These are phyloP conservation scores for Iberis pinnata DNA, from an alignment of 345 rosid genomes.

Conservation along the genomic window DNA sequence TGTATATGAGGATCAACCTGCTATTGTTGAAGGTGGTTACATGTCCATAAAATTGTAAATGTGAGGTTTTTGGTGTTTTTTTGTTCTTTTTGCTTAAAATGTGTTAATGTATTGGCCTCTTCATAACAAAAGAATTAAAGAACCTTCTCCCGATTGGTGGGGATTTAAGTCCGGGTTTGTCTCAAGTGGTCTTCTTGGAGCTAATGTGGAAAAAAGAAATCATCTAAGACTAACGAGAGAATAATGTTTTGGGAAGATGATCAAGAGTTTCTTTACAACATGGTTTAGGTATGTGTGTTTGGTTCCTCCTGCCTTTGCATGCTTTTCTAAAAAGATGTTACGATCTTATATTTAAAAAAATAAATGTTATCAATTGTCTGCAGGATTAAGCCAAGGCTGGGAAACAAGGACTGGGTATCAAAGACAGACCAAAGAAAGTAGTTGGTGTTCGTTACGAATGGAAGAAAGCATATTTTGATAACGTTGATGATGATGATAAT, in stretches of 20 bases:
- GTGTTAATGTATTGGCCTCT: background rate
- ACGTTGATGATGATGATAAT: no score
- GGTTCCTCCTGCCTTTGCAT: background rate
- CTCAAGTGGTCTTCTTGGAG: conserved; percentile 92
- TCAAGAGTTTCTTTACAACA: conserved; percentile 94
- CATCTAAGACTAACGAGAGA: conserved; percentile 37
- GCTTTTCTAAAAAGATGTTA: background rate
- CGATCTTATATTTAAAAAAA: background rate
- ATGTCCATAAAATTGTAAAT: background rate
- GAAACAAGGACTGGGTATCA: conserved; percentile 93
- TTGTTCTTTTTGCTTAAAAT: background rate
- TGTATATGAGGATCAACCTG: conserved; percentile 34
- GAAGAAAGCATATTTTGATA: conserved; percentile 57
- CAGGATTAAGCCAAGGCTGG: conserved; percentile 90
- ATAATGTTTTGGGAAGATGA: conserved; percentile 73
- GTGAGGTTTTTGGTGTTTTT: background rate
- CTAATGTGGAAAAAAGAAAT: conserved; percentile 47
- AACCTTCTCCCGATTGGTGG: conserved; percentile 74
- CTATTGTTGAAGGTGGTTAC: conserved; percentile 38
- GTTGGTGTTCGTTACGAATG: conserved; percentile 78
- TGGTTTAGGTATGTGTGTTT: conserved; percentile 59
- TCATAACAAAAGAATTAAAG: conserved; percentile 44
- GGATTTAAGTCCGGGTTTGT: conserved; percentile 76
- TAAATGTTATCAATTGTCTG: conserved; percentile 8
- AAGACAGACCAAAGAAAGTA: conserved; percentile 64